Conservation (phyloP, 1,139 yeast species). For the Protomyces pachydermus region DNA sequence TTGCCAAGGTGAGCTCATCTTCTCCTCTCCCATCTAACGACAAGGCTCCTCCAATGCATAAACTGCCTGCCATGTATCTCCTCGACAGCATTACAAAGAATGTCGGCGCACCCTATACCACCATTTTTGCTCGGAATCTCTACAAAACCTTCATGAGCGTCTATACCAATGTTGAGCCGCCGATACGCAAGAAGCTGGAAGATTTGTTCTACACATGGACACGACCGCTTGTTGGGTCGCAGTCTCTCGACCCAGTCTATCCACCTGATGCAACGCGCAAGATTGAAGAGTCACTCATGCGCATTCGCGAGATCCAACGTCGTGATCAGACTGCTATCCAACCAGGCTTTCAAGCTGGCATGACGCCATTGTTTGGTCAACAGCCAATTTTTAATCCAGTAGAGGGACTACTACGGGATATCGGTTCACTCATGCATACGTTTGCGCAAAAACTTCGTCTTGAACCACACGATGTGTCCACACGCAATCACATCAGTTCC, state of each 20-base stretch:
- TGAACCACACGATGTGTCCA: slow-evolving; percentile 28
- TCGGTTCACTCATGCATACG: slow-evolving; percentile 26
- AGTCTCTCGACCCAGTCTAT: slow-evolving; percentile 55
- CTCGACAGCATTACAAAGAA: slow-evolving; percentile 91
- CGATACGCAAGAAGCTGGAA: slow-evolving; percentile 65
- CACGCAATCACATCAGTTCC: slow-evolving; percentile 29
- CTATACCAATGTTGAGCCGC: slow-evolving; percentile 70
- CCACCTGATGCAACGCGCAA: slow-evolving; percentile 63
- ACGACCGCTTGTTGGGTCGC: slow-evolving; percentile 52
- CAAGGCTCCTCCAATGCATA: slow-evolving; percentile 67
- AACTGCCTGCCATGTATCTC: slow-evolving; percentile 74
- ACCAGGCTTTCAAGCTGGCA: neutral
- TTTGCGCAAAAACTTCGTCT: slow-evolving; percentile 25
- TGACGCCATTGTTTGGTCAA: neutral
- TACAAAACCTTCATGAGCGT: slow-evolving; percentile 68
- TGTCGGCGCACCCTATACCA: slow-evolving; percentile 82
- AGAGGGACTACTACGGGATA: slow-evolving; percentile 23
- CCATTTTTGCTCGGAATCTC: slow-evolving; percentile 62
- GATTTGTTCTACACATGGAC: slow-evolving; percentile 88
- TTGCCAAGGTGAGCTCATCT: neutral
- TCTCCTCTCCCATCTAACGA: neutral
- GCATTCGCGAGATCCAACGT: slow-evolving; percentile 44
- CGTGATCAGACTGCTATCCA: slow-evolving; percentile 1
- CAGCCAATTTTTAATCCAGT: slow-evolving; percentile 12
- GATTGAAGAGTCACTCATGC: slow-evolving; percentile 67